Conservation (phyloP, 495 filamentous ascomycete species). For the Xylaria bambusicola region DNA sequence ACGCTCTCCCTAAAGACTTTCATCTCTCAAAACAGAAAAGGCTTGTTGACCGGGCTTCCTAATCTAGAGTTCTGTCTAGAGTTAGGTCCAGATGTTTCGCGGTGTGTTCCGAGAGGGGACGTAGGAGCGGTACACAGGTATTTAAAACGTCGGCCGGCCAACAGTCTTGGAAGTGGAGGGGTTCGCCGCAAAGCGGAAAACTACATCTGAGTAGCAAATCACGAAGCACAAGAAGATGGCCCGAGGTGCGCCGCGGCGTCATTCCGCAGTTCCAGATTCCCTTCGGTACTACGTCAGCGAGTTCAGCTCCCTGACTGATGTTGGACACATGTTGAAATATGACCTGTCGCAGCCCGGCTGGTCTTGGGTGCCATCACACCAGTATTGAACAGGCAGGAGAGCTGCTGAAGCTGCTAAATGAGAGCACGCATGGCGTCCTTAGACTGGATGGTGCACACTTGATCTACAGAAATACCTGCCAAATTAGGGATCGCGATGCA, state of each 20-base stretch:
- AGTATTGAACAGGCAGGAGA: constrained; percentile 11
- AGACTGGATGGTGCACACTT: not conserved
- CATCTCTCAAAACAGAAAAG: too few species aligned
- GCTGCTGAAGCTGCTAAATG: not conserved
- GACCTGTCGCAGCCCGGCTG: constrained; percentile 2
- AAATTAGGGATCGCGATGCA: not conserved
- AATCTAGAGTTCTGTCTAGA: too few species aligned
- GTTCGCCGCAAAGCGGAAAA: not conserved
- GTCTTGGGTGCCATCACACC: not conserved
- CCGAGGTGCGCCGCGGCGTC: not conserved
- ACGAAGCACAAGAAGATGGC: not conserved
- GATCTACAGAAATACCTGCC: not conserved
- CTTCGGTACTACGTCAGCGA: not conserved
- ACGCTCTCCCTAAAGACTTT: too few species aligned
- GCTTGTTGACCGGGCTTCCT: too few species aligned
- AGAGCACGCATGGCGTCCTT: not conserved
- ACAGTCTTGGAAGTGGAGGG: too few species aligned
- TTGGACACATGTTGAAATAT: not conserved
- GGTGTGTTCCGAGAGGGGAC: too few species aligned
- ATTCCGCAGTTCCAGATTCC: not conserved
- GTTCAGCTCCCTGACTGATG: not conserved
- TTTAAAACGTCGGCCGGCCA: too few species aligned
- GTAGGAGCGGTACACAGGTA: too few species aligned
- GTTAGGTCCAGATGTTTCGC: too few species aligned
- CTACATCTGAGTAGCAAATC: not conserved